These are phyloP conservation scores for Tritrichomonas musculus DNA, from an alignment of 208 protist species.

Conservation along the genomic window DNA sequence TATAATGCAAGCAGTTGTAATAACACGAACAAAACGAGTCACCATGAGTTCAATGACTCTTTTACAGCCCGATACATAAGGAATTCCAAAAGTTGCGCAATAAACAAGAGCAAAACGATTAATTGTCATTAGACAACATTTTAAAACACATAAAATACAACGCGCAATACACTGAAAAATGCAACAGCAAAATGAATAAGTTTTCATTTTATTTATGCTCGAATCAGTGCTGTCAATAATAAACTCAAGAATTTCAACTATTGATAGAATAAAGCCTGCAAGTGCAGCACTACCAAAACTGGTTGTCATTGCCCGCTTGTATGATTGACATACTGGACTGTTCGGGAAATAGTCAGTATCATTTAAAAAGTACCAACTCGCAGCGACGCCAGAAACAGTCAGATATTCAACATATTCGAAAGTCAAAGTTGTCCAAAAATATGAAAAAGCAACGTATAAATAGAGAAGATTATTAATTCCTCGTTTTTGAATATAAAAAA, in stretches of 20 bases:
- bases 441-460: neutral
- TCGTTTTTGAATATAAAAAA: neutral
- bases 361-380: neutral
- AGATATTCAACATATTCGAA: neutral
- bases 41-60: neutral
- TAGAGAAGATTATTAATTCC: too few relatives aligned
- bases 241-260: neutral
- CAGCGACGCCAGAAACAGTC: neutral
- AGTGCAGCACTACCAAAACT: neutral
- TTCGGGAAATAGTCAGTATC: conserved; percentile 5
- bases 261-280: neutral
- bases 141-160: neutral
- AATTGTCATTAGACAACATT: neutral
- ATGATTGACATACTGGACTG: neutral
- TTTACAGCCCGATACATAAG: neutral
- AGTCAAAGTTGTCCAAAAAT: neutral
- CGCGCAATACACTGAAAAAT: neutral
- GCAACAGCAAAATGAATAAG: too few relatives aligned
- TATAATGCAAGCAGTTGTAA: neutral
- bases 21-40: neutral
- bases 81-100: neutral
- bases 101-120: neutral
- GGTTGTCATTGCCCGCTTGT: neutral
- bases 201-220: too few relatives aligned
- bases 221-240: neutral